Evolutionary conservation across 2,329 filamentous ascomycete genomes (phyloP), one percentile per base, ranked within the genome.

Genomic region (Diaporthe citri): DNA sequence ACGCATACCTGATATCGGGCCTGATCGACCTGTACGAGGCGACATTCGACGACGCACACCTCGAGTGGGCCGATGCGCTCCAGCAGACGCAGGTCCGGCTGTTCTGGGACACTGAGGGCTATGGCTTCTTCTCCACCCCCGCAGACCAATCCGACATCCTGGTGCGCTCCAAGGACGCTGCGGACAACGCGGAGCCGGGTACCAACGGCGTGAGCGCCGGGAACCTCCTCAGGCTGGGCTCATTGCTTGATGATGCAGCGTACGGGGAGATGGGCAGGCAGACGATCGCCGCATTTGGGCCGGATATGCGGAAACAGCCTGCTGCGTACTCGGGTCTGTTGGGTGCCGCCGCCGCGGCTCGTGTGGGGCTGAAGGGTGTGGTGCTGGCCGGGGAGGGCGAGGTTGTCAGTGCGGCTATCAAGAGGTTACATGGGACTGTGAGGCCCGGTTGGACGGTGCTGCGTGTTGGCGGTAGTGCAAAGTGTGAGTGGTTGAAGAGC

Each of bases 121-220:
- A 87, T 34, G 93, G 88, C 41, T 95, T 95, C 86, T 95, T 93
- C 84, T 91, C 90, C 13, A 94, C 93, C 0, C 84, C 88, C 2
- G 84, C 86, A 7, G 84, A 88, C 69, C 90, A 92, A 12, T 86
- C 90, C 0, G 91, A 95, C 80, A 88, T 93, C 36, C 92, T 97
- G 74, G 90, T 98, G 77, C 92, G 95, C 41, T 89, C 97, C 57
- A 98, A 98, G 83, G 94, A 96, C 73, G 95, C 94, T 75, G 97
- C 97, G 88, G 96, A 98, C 81, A 94, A 94, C 4, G 92, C 94
- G 2, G 93, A 96, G 75, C 95, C 95, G 1, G 95, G 94, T 0
- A 93, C 93, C 70, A 98, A 98, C 81, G 94, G 94, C 52, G 89
- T 95, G 20, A 93, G 93, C 39, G 93, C 94, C 0, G 89, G 90